Percentiles rank a stretch among this genome's conserved stretches.
These are phyloP conservation scores for Mucor irregularis DNA, from an alignment of 371 early-diverging fungal genomes.

Conservation along the genomic window DNA sequence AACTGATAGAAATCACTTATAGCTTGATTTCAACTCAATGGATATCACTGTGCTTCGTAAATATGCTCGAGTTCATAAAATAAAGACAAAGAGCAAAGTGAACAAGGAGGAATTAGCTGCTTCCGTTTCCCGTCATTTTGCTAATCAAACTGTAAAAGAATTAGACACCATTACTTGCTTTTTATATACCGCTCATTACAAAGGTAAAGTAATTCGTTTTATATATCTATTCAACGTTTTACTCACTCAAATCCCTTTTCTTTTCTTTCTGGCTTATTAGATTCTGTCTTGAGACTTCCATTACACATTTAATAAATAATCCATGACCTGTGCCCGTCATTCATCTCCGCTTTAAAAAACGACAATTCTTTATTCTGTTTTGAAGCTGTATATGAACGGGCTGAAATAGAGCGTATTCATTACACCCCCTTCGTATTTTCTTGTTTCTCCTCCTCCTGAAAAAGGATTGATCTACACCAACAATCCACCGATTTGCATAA, in stretches of 20 bases:
- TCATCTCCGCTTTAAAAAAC: not conserved
- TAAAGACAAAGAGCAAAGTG: conserved; percentile 28
- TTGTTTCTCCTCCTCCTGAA: too few species aligned
- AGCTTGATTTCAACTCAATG: conserved; percentile 52
- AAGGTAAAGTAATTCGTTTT: conserved; percentile 31
- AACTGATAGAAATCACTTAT: not conserved
- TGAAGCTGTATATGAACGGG: too few species aligned
- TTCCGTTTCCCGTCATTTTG: conserved; percentile 51
- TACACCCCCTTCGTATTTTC: too few species aligned
- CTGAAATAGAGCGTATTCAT: too few species aligned
- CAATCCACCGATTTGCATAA: too few species aligned
- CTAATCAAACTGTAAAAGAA: conserved; percentile 50
- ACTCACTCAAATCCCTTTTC: not conserved
- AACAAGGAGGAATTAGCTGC: conserved; percentile 51
- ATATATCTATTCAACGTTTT: not conserved
- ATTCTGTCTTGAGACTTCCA: conserved; percentile 37
- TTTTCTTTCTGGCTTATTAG: conserved; percentile 14
- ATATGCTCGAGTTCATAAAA: conserved; percentile 47
- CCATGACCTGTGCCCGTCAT: not conserved
- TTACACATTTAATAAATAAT: conserved; percentile 24
- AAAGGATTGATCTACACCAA: too few species aligned
- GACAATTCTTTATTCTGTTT: too few species aligned
- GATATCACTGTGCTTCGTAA: conserved; percentile 42
- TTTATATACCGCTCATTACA: conserved; percentile 48
- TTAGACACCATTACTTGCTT: conserved; percentile 52